Percentiles rank a stretch among this genome's conserved stretches.
Conservation (phyloP, 805 yeast genomes). For the Yarrowia phangngaensis region DNA sequence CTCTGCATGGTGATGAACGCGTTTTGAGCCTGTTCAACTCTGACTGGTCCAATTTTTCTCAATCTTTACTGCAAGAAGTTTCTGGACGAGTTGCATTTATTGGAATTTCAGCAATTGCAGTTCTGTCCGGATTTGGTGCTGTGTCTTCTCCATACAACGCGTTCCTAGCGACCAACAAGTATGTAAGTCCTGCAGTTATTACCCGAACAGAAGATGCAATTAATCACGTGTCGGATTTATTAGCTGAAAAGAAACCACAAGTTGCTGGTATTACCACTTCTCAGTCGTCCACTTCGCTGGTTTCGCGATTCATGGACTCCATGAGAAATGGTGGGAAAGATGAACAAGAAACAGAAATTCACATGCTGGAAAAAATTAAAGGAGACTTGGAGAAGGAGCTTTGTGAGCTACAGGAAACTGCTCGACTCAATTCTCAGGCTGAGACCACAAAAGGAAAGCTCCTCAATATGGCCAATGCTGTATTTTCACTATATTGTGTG, state of each 20-base stretch:
- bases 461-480: slow-evolving; percentile 33
- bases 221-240: slow-evolving; percentile 37
- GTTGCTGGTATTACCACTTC: slow-evolving; percentile 6
- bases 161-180: slow-evolving; percentile 17
- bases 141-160: slow-evolving; percentile 42
- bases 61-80: slow-evolving; percentile 28
- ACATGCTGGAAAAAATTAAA: slow-evolving; percentile 38
- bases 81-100: slow-evolving; percentile 41
- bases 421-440: slow-evolving; percentile 33
- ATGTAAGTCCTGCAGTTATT: slow-evolving; percentile 35
- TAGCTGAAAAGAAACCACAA: slow-evolving; percentile 31
- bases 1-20: slow-evolving; percentile 28
- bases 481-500: slow-evolving; percentile 43
- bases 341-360: slow-evolving; percentile 36
- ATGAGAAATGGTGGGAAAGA: slow-evolving; percentile 28
- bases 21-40: slow-evolving; percentile 2
- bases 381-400: slow-evolving; percentile 39
- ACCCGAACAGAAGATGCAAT: slow-evolving; percentile 32
- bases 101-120: slow-evolving; percentile 45
- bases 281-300: slow-evolving; percentile 8
- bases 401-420: slow-evolving; percentile 31
- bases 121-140: slow-evolving; percentile 43
- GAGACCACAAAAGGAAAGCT: slow-evolving; percentile 39
- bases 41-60: not conserved
- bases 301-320: slow-evolving; percentile 15